A percentile compares a stretch with the other conserved stretches of the same genome.
Evolutionary conservation across 768 basidiomycete species (phyloP).

Genomic region (Tricholoma sp.): DNA sequence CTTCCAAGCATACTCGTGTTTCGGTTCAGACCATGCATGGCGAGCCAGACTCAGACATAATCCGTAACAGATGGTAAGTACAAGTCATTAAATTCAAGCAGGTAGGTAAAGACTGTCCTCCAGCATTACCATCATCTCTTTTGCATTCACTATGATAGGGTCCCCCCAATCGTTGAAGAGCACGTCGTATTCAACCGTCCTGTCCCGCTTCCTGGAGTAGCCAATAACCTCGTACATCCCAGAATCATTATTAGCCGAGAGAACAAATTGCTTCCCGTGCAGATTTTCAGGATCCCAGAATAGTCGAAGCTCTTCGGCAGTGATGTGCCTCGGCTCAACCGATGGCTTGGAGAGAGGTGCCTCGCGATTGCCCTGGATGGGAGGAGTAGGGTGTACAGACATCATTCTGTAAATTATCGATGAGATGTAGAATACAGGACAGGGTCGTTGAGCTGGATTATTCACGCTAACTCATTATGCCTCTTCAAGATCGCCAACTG

Average conservation of each 20-base stretch:
- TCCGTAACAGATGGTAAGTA: no score
- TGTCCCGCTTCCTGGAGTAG: not conserved
- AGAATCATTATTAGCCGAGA: not conserved
- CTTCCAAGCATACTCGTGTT: no score
- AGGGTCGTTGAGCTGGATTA: not conserved
- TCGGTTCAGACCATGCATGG: no score
- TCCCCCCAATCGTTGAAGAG: not conserved
- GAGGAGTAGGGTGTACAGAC: not conserved
- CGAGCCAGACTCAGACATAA: no score
- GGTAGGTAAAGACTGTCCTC: not conserved
- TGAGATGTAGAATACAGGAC: not conserved
- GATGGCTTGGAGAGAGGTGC: not conserved
- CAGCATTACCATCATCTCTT: not conserved
- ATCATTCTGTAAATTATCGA: not conserved
- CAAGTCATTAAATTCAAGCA: no score
- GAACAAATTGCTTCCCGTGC: not conserved
- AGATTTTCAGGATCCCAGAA: not conserved
- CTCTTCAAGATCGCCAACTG: not conserved
- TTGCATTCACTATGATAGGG: not conserved
- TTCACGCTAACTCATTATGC: not conserved
- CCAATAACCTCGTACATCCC: not conserved
- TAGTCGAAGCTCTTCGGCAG: not conserved
- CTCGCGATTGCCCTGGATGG: not conserved
- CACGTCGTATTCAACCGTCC: not conserved
- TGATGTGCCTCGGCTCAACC: not conserved